phyloP scores from a whole-genome alignment of 306 rosid species.

The Glycine soja region DNA sequence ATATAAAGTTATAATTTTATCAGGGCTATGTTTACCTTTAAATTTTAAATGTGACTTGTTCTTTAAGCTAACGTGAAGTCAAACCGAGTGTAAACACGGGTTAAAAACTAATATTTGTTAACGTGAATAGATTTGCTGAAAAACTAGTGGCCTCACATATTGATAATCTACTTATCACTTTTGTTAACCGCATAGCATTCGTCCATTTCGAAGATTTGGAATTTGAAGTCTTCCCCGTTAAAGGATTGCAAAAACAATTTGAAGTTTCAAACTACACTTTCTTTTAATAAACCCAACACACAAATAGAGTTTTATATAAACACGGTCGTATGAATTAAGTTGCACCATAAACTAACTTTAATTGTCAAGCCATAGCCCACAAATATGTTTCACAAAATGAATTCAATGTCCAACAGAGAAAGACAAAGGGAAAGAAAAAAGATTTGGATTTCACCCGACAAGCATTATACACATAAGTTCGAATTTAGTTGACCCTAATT shows the following conservation, averaged over 20 bases:
- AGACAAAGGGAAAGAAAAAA: too few species aligned
- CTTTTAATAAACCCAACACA: conserved; percentile 24
- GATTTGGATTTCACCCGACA: too few species aligned
- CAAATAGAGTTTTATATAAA: neutral
- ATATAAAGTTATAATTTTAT: too few species aligned
- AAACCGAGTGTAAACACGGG: too few species aligned
- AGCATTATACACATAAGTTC: too few species aligned
- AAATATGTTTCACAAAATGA: neutral
- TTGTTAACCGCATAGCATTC: neutral
- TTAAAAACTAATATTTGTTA: too few species aligned
- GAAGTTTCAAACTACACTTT: neutral
- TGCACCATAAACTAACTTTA: neutral
- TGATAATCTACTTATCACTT: conserved; percentile 3
- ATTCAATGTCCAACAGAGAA: conserved; percentile 30
- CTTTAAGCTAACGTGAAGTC: too few species aligned
- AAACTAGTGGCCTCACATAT: neutral
- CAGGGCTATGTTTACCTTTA: too few species aligned
- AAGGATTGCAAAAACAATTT: conserved; percentile 2
- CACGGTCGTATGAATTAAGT: neutral
- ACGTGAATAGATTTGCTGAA: neutral
- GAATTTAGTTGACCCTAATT: too few species aligned
- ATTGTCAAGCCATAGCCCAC: neutral
- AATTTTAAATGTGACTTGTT: too few species aligned
- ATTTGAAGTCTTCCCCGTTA: conserved; percentile 28
- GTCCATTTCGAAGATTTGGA: conserved; percentile 26